Base-by-base conservation (phyloP, 2,329 filamentous ascomycete genomes). In the Diplodia seriata region DNA sequence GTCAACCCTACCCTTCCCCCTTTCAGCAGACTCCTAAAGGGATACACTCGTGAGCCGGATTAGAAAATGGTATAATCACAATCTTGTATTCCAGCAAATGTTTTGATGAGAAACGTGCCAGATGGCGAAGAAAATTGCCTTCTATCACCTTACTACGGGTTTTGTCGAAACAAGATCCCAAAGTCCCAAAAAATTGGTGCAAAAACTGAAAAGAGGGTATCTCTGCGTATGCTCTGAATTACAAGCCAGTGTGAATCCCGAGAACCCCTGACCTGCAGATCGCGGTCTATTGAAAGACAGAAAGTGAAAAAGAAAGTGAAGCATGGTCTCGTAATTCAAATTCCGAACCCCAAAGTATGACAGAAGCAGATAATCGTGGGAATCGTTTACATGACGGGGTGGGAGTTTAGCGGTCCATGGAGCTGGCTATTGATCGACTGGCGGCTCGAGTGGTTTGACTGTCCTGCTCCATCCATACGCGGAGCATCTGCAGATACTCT, bases 141-240 rank as follows among this genome's bases (percentile, higher is more conserved):
- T 26, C 23, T 12, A 61, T 50, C 40, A 8, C 40, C 40, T 61
- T 47, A 5, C 38, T 29, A 47, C 49, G 23, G 20, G 8, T 18
- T 61, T 26, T 49, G 33, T 15, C 8, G 12, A 2, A 49, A 33
- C n/a, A 9, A 6, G 31, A n/a, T 18, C 12, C 15, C 11, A 1
- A 38, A n/a, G 15, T 49, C 40, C 57, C 26, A 23, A 55, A 36
- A 4, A 4, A 43, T 8, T 29, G 29, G 11, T 62, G 26, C 47
- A 18, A 23, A 50, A 40, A 8, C 43, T 26, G 31, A 50, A 47
- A 62, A 62, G 40, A 62, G 57, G 57, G 57, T 62, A 62, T 62
- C 57, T 62, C 40, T n/a, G 29, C 40, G 26, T 33, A 26, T 62
- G 57, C 57, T 62, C 47, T 2, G 18, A 11, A 15, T 12, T 36